Evolutionary conservation across 805 yeast species (phyloP).

Genomic region (Sugiyamaella floridensis): DNA sequence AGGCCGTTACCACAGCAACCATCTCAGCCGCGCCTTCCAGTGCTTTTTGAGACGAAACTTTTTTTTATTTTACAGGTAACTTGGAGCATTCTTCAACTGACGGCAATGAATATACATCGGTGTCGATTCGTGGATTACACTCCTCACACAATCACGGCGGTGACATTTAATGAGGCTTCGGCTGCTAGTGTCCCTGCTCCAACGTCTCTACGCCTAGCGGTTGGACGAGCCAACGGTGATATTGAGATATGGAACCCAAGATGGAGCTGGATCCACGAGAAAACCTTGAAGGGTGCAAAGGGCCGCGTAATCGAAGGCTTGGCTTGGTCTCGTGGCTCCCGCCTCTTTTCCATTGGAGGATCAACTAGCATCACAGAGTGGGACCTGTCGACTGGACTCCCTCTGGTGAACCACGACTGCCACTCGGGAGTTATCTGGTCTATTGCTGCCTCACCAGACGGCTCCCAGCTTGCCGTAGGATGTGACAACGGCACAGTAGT

Average conservation of each 20-base stretch:
- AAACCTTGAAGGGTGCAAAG: constrained; percentile 63
- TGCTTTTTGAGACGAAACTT: background rate
- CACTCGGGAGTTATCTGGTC: constrained; percentile 95
- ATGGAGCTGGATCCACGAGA: constrained; percentile 69
- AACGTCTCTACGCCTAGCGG: constrained; percentile 63
- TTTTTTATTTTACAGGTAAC: background rate
- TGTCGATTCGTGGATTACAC: constrained; percentile 86
- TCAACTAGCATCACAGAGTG: constrained; percentile 88
- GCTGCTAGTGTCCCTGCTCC: constrained; percentile 36
- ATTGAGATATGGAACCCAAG: constrained; percentile 85
- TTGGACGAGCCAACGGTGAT: constrained; percentile 90
- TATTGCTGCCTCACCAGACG: constrained; percentile 54
- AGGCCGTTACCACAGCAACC: background rate
- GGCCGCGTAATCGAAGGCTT: constrained; percentile 86
- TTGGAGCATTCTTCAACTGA: background rate
- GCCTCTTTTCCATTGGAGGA: constrained; percentile 91
- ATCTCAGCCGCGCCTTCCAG: background rate
- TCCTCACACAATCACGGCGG: constrained; percentile 76
- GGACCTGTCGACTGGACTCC: constrained; percentile 70
- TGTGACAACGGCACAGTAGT: constrained; percentile 94
- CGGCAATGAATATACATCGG: constrained; percentile 69
- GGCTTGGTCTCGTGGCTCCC: constrained; percentile 64
- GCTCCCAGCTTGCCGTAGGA: constrained; percentile 71
- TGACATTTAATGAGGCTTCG: constrained; percentile 66
- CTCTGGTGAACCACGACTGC: constrained; percentile 72